A percentile compares a stretch with the other conserved stretches of the same genome.
phyloP scores from a whole-genome alignment of 306 rosid species.

The Morella rubra region DNA sequence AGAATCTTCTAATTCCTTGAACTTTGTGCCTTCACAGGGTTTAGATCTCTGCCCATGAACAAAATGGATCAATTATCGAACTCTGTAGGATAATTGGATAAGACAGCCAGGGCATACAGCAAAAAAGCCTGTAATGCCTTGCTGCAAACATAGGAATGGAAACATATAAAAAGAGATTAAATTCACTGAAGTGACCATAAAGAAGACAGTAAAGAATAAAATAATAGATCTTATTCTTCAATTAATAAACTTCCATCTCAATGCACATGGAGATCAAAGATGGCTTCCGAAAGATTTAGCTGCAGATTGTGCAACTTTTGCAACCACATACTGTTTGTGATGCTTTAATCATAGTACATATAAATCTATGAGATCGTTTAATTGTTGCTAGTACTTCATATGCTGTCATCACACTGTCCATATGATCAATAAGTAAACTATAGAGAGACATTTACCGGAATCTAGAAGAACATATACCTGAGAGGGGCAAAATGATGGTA shows the following conservation, averaged over 20 bases:
- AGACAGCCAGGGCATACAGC: background rate
- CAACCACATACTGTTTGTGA: background rate
- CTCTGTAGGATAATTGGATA: slow-evolving; percentile 7
- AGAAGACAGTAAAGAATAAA: background rate
- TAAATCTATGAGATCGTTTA: slow-evolving; percentile 16
- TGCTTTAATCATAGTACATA: slow-evolving; percentile 15
- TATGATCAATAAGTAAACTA: slow-evolving; percentile 11
- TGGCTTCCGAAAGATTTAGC: background rate
- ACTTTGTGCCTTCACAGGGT: slow-evolving; percentile 73
- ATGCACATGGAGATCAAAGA: background rate
- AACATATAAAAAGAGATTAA: background rate
- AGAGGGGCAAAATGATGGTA: slow-evolving; percentile 76
- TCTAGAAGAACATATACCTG: slow-evolving; percentile 42
- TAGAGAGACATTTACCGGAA: slow-evolving; percentile 16
- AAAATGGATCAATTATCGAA: slow-evolving; percentile 23
- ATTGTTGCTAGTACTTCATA: background rate
- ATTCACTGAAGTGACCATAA: background rate
- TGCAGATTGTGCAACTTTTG: slow-evolving; percentile 8
- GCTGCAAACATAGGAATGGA: background rate
- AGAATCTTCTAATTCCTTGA: slow-evolving; percentile 70
- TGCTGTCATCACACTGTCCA: background rate
- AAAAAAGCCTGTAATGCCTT: background rate
- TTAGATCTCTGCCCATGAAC: slow-evolving; percentile 50
- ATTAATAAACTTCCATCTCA: background rate
- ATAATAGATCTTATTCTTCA: background rate